Evolutionary conservation across 1,284 basidiomycete genomes (phyloP).

Genomic region (Sanghuangporus baumii): DNA sequence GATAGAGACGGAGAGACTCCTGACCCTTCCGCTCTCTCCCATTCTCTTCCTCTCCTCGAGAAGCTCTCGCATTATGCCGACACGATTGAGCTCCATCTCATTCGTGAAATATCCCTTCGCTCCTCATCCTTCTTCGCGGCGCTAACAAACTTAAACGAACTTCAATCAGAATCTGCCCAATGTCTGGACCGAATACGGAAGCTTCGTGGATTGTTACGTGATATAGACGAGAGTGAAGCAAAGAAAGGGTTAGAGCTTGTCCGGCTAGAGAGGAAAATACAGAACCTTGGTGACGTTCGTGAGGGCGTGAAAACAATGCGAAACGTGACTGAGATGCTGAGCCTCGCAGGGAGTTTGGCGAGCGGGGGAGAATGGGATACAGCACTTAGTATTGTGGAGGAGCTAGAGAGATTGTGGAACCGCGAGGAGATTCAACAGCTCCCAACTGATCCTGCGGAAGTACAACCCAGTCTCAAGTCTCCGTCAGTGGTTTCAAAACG

Average conservation of each 20-base stretch:
- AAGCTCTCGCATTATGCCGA: conserved; percentile 91
- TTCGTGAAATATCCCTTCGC: conserved; percentile 87
- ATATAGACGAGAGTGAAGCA: conserved; percentile 76
- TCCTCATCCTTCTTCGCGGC: conserved; percentile 96
- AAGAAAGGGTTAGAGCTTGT: conserved; percentile 75
- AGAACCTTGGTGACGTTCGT: conserved; percentile 54
- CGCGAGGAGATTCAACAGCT: conserved; percentile 14
- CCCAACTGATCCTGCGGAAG: conserved; percentile 3
- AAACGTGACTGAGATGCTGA: conserved; percentile 71
- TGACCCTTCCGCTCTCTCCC: conserved; percentile 55
- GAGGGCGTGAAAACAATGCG: conserved; percentile 63
- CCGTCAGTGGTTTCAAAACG: conserved; percentile 10
- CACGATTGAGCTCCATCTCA: conserved; percentile 91
- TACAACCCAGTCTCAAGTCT: conserved; percentile 13
- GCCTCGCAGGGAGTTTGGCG: conserved; percentile 66
- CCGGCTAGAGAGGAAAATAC: conserved; percentile 56
- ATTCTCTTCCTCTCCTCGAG: conserved; percentile 79
- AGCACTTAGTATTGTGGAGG: conserved; percentile 73
- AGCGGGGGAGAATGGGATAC: conserved; percentile 82
- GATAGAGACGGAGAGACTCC: conserved; percentile 25
- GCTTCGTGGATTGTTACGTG: conserved; percentile 66
- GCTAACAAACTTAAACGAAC: conserved; percentile 87
- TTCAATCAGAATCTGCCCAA: conserved; percentile 83
- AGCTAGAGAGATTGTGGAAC: conserved; percentile 67
- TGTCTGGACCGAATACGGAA: conserved; percentile 75